Conservation (phyloP, 2,329 filamentous ascomycete genomes). For the Pseudogymnoascus sp. region DNA sequence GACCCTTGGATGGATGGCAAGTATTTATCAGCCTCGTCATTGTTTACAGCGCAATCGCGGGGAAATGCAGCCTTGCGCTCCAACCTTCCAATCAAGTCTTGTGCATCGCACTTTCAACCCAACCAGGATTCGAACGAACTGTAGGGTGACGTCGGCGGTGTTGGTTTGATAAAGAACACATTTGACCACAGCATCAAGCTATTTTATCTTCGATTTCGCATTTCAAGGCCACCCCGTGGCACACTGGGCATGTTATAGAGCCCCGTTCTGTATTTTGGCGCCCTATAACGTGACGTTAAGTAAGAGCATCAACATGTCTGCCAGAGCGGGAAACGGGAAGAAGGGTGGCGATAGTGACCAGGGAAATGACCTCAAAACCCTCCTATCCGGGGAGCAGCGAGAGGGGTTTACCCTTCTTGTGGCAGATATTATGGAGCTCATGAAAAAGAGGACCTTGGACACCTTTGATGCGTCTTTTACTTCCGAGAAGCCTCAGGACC, state of each 20-base stretch:
- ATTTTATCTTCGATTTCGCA: neutral
- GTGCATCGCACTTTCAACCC: neutral
- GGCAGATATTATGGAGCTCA: conserved; percentile 44
- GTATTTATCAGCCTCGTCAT: conserved; percentile 8
- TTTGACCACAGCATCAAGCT: neutral
- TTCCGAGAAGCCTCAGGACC: conserved; percentile 22
- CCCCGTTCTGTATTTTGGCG: neutral
- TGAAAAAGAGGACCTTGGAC: conserved; percentile 44
- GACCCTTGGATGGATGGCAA: conserved; percentile 12
- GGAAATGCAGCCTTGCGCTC: neutral
- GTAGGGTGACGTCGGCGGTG: neutral
- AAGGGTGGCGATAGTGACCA: conserved; percentile 11
- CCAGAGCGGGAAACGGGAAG: neutral
- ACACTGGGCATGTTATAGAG: neutral
- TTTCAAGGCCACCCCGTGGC: neutral
- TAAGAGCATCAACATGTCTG: neutral
- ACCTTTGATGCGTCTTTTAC: conserved; percentile 38
- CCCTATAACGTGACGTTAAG: neutral
- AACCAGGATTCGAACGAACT: neutral
- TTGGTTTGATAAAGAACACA: neutral
- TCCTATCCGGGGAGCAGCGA: conserved; percentile 25
- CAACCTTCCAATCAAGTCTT: neutral
- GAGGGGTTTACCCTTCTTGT: conserved; percentile 44
- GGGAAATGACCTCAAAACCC: conserved; percentile 23
- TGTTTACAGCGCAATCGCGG: conserved; percentile 1